A percentile compares a stretch with the other conserved stretches of the same genome.
These are phyloP conservation scores for Allium sativum DNA, from an alignment of 106 monocot genomes.

Conservation along the genomic window DNA sequence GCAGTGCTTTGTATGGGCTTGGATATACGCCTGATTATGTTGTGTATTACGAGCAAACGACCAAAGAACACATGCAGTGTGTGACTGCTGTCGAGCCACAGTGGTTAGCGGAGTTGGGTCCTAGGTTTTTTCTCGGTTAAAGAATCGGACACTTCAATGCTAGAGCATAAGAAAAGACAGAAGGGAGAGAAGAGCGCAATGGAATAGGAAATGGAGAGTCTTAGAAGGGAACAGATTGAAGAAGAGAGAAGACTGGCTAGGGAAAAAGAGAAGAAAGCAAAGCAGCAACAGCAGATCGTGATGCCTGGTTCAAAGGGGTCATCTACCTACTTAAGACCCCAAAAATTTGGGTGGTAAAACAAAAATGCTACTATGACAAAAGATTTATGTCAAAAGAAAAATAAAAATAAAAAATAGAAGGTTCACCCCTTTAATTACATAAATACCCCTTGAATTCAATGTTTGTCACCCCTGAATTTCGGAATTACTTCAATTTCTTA, in stretches of 20 bases:
- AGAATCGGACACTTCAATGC: constrained; percentile 70
- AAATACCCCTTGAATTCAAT: too few relatives aligned
- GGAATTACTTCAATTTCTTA: too few relatives aligned
- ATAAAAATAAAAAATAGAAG: too few relatives aligned
- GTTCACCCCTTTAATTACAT: too few relatives aligned
- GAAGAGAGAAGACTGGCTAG: constrained; percentile 28
- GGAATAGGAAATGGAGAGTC: constrained; percentile 92
- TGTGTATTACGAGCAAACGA: constrained; percentile 82
- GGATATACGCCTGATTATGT: constrained; percentile 87
- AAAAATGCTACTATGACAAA: too few relatives aligned
- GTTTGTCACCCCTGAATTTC: too few relatives aligned
- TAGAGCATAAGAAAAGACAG: constrained; percentile 87
- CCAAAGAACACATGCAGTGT: constrained; percentile 96
- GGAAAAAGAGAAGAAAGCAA: constrained; percentile 64
- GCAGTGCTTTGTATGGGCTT: constrained; percentile 84
- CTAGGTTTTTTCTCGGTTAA: constrained; percentile 97
- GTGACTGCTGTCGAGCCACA: constrained; percentile 80
- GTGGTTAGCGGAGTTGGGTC: constrained; percentile 93
- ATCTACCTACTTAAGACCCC: constrained; percentile 51
- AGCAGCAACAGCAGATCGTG: constrained; percentile 60
- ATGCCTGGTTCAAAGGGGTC: constrained; percentile 51
- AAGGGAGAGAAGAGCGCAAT: constrained; percentile 85
- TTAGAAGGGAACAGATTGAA: constrained; percentile 63
- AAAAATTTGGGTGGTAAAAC: constrained; percentile 69
- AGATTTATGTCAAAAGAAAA: too few relatives aligned